A percentile compares a stretch with the other conserved stretches of the same genome.
These are phyloP conservation scores for Anisodus tanguticus DNA, from an alignment of 257 asterid genomes.

Conservation along the genomic window DNA sequence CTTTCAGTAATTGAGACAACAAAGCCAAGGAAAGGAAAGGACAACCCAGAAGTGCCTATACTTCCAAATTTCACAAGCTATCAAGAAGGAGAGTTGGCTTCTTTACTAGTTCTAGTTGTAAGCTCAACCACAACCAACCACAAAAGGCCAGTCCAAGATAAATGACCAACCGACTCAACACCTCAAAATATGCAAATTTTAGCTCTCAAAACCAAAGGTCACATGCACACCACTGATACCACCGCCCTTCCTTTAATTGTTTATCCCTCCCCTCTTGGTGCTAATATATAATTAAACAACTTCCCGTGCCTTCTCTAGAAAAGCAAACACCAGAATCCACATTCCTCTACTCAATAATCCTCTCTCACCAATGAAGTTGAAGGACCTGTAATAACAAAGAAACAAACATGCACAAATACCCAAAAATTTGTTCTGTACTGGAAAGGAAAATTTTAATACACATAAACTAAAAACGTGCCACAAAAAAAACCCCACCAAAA, in stretches of 20 bases:
- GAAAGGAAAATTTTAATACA: constrained; percentile 34
- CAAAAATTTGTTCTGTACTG: constrained; percentile 45
- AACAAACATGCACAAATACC: constrained; percentile 54
- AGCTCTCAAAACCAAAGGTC: constrained; percentile 39
- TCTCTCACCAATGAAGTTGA: constrained; percentile 46
- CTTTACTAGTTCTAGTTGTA: constrained; percentile 32
- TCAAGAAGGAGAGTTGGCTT: constrained; percentile 32
- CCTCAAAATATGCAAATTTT: constrained; percentile 35
- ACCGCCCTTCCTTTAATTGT: constrained; percentile 35
- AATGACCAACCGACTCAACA: constrained; percentile 27
- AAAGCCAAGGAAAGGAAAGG: neutral
- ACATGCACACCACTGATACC: constrained; percentile 47
- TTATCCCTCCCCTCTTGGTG: constrained; percentile 31
- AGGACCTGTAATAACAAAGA: constrained; percentile 61
- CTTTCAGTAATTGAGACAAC: neutral
- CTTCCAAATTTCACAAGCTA: constrained; percentile 9
- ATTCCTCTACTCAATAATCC: constrained; percentile 33
- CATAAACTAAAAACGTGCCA: constrained; percentile 31
- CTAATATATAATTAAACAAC: constrained; percentile 36
- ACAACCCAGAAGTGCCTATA: constrained; percentile 3
- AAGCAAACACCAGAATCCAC: constrained; percentile 45
- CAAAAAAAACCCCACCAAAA: constrained; percentile 35
- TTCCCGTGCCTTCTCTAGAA: constrained; percentile 33
- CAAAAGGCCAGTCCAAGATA: constrained; percentile 36
- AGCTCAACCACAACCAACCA: constrained; percentile 37